Conservation (phyloP, 495 filamentous ascomycete species). For the Oidiodendron maius region DNA sequence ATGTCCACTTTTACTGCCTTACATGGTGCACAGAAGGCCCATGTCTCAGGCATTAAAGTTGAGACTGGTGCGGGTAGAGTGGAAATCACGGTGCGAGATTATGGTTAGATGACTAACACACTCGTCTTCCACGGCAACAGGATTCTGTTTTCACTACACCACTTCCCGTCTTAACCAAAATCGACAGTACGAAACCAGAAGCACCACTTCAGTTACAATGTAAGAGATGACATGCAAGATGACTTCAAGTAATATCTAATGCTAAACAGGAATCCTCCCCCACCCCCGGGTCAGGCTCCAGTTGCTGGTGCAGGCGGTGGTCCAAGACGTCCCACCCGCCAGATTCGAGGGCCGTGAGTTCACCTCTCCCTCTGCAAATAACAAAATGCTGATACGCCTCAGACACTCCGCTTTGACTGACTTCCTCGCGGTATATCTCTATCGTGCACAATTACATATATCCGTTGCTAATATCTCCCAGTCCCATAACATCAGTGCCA, state of each 20-base stretch:
- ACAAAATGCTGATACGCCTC: not conserved
- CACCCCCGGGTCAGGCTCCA: constrained; percentile 2
- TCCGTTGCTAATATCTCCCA: constrained; percentile 24
- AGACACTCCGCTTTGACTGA: constrained; percentile 71
- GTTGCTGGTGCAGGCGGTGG: not conserved
- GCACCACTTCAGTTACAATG: not conserved
- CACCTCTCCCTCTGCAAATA: not conserved
- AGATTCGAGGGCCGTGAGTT: constrained; percentile 58
- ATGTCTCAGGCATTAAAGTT: no score
- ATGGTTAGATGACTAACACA: no score
- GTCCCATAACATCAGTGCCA: constrained; percentile 87
- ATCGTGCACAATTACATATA: not conserved
- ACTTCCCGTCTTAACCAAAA: not conserved
- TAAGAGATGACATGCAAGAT: no score
- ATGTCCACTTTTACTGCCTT: not conserved
- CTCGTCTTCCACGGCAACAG: no score
- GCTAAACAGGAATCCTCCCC: constrained; percentile 7
- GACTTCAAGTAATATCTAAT: no score
- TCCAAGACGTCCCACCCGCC: constrained; percentile 28
- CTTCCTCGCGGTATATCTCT: constrained; percentile 61
- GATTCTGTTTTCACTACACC: not conserved
- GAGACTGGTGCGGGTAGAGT: no score
- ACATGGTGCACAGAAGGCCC: no score
- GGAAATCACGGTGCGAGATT: no score
- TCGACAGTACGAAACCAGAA: not conserved